Evolutionary conservation across 140 eudicot species (phyloP).

Genomic region (Anethum foeniculum): DNA sequence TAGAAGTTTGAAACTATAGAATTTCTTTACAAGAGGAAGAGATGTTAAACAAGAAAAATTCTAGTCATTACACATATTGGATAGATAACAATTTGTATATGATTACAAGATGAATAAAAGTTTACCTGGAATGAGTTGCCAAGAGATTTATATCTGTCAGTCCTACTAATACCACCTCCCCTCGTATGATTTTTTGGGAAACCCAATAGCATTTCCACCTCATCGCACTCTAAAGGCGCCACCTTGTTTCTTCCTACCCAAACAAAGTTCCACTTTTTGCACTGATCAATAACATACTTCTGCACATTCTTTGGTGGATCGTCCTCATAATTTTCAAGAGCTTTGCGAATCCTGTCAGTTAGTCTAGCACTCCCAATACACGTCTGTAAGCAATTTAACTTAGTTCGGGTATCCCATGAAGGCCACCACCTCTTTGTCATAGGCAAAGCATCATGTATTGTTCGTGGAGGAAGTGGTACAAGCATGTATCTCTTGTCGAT

Average conservation of each 20-base stretch:
- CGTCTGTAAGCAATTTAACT: constrained; percentile 80
- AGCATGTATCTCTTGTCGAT: constrained; percentile 58
- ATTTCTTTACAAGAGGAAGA: neutral
- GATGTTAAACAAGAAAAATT: neutral
- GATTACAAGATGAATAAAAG: neutral
- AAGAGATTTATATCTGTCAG: constrained; percentile 77
- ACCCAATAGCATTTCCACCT: constrained; percentile 78
- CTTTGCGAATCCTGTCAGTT: constrained; percentile 65
- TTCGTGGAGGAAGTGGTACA: constrained; percentile 78
- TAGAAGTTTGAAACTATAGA: neutral
- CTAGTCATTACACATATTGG: neutral
- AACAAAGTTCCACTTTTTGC: constrained; percentile 82
- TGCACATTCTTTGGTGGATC: constrained; percentile 61
- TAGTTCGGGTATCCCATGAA: constrained; percentile 64
- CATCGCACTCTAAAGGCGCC: constrained; percentile 92
- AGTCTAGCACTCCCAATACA: constrained; percentile 63
- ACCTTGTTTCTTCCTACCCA: constrained; percentile 89
- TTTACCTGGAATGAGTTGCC: constrained; percentile 93
- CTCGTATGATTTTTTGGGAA: constrained; percentile 87
- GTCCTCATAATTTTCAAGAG: constrained; percentile 48
- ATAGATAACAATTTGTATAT: too few relatives aligned
- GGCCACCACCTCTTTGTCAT: constrained; percentile 92
- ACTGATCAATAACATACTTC: constrained; percentile 49
- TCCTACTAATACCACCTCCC: constrained; percentile 89
- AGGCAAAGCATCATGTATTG: constrained; percentile 73